Evolutionary conservation across 2,329 filamentous ascomycete species (phyloP), one percentile per base, ranked within the genome.

Genomic region (Botryotinia convoluta): DNA sequence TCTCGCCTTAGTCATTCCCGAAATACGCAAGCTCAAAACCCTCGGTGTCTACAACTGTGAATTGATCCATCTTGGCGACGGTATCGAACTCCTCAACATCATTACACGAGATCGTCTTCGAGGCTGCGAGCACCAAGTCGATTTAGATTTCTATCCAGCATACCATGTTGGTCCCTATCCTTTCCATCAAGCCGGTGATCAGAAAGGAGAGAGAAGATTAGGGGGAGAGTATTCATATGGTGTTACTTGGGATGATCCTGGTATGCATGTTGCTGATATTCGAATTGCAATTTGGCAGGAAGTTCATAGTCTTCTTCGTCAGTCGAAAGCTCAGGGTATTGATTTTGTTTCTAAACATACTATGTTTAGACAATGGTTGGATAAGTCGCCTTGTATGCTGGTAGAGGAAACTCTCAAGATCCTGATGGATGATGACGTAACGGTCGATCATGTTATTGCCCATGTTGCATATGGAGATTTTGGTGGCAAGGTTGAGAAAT

Each of bases 31-130:
- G 8, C 65, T 81, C 3, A 74, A 73, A 26, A 64, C 72, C 6
- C 62, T 81, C 10, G 79, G 79, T 1, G 73, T 81, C 16, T 79
- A 79, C 44, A 77, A 77, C 29, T 81, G 79, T 42, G 74, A 72
- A 57, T 70, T 81, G 3, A 76, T 81, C 29, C 77, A 79, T 44
- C 51, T 81, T 18, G 76, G 76, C 0, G 69, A 79, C 16, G 75
- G 77, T 0, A 22, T 77, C 29, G 68, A 72, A 9, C 69, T 81
- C 4, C 70, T 81, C 1, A 63, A 78, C 3, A 76, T 81, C 12
- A 76, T 81, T 32, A 67, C 74, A 44, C 74, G 65, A 3, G 77
- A 78, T 64, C 73, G 75, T 8, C 74, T 71, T 1, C 69, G 70
- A 10, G 77, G 72, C 1, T 76, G 75, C 14, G 75, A 78, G 37